Conservation (phyloP, 73 alveolate genomes). For the Paramecium sonneborni region DNA sequence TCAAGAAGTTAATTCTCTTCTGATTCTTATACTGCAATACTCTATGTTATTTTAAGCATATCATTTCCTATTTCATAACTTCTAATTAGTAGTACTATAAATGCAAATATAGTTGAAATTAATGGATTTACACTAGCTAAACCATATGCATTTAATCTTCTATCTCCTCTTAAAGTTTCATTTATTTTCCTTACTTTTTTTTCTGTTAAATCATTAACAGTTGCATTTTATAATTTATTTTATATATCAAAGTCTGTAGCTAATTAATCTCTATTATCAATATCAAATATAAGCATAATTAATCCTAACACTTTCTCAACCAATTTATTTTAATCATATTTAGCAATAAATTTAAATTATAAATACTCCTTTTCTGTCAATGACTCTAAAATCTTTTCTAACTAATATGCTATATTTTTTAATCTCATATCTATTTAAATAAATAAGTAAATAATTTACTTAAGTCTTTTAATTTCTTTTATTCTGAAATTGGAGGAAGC, state of each 20-base stretch:
- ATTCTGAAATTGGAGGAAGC: constrained; percentile 45
- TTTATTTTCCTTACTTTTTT: constrained; percentile 58
- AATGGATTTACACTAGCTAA: constrained; percentile 54
- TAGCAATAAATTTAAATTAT: constrained; percentile 47
- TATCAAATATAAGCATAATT: constrained; percentile 60
- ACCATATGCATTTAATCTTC: constrained; percentile 55
- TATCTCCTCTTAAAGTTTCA: constrained; percentile 66
- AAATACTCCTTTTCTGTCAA: constrained; percentile 59
- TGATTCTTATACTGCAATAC: background rate
- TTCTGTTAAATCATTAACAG: constrained; percentile 63
- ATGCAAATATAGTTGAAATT: constrained; percentile 54
- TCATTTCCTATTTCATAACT: constrained; percentile 63
- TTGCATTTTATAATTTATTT: constrained; percentile 41
- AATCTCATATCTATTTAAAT: background rate
- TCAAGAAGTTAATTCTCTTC: background rate
- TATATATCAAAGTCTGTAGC: constrained; percentile 64
- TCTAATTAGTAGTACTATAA: constrained; percentile 35
- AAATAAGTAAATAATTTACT: background rate
- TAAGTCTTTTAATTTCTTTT: constrained; percentile 46
- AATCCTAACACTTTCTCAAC: constrained; percentile 55
- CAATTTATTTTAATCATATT: constrained; percentile 62
- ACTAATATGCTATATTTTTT: constrained; percentile 56
- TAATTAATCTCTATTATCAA: constrained; percentile 46
- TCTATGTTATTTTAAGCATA: constrained; percentile 10
- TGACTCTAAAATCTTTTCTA: constrained; percentile 61